Conservation (phyloP, 139 green algal genomes). For the Tetratostichococcus sp. region DNA sequence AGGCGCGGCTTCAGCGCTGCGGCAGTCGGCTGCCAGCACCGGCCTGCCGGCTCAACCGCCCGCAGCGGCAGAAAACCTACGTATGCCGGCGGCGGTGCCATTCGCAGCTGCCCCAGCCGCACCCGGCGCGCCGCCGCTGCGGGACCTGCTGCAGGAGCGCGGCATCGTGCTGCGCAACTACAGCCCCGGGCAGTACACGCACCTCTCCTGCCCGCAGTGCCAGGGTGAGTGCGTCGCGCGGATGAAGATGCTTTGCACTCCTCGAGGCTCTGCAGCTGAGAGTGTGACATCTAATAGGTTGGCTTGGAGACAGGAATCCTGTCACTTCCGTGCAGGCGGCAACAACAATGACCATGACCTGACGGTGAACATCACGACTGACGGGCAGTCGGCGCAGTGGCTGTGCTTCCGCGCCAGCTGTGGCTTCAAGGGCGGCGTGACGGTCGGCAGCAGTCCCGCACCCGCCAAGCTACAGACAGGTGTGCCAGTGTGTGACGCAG, state of each 20-base stretch:
- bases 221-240: slow-evolving; percentile 4
- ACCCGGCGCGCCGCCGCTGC: slow-evolving; percentile 10
- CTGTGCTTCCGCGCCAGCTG: slow-evolving; percentile 61
- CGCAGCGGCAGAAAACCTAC: no score
- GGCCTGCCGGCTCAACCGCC: no score
- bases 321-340: no score
- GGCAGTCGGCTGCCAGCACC: no score
- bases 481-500: no score
- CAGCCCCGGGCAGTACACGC: slow-evolving; percentile 30
- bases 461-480: not conserved
- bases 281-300: no score
- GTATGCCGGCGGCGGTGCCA: no score
- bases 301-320: no score
- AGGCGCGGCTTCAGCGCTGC: not conserved
- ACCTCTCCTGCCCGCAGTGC: slow-evolving; percentile 42
- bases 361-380: slow-evolving; percentile 36
- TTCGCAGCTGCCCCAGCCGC: no score
- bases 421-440: slow-evolving; percentile 38
- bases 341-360: slow-evolving; percentile 31
- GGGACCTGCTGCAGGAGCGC: slow-evolving; percentile 30
- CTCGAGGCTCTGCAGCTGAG: no score
- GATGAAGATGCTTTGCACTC: no score
- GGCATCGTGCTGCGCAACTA: slow-evolving; percentile 32
- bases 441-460: not conserved
- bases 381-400: slow-evolving; percentile 41